Evolutionary conservation across 768 basidiomycete genomes (phyloP), one percentile per base, ranked within the genome.

Genomic region (Mycena polygramma): DNA sequence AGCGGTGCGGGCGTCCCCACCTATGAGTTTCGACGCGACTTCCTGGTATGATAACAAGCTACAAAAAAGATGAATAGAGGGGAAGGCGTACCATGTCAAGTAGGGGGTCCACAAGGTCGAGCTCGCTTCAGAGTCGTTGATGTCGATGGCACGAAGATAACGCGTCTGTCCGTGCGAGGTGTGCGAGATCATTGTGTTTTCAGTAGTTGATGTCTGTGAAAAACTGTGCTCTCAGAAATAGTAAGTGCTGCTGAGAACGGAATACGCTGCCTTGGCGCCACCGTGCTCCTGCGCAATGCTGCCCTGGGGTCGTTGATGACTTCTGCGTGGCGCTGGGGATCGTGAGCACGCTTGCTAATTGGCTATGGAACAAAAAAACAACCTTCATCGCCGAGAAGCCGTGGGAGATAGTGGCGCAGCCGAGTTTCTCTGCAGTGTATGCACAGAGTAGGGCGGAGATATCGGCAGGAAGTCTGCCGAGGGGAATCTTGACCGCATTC

Each of bases 71-170:
- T n/a, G n/a, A n/a, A n/a, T n/a, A n/a, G n/a, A n/a, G n/a, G n/a
- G n/a, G n/a, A n/a, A n/a, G 26, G 52, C 62, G 36, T 22, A 65
- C 63, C 63, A 66, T 66, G 13, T 66, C 64, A 11, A 48, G 37
- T 1, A 66, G 57, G 10, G 64, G 49, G 36, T 66, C 57, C 64
- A 66, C 58, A 6, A 66, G 57, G 8, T 66, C 64, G 15, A 66
- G 48, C 35, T 65, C 63, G 37, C 43, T 57, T 66, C 46, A 66
- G 48, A 2, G 4, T 39, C 2, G 22, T n/a, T 1, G 55, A 2
- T 17, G 54, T 48, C 15, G n/a, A 66, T 66, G 7, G 49, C 64
- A 5, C 22, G 30, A 2, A 41, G 64, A 17, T 55, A 20, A 10
- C 10, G 30, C 55, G 64, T 6, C 64, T 46, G n/a, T n/a, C n/a